Conservation (phyloP, 805 yeast genomes). For the Zygosaccharomyces pseudorouxii region DNA sequence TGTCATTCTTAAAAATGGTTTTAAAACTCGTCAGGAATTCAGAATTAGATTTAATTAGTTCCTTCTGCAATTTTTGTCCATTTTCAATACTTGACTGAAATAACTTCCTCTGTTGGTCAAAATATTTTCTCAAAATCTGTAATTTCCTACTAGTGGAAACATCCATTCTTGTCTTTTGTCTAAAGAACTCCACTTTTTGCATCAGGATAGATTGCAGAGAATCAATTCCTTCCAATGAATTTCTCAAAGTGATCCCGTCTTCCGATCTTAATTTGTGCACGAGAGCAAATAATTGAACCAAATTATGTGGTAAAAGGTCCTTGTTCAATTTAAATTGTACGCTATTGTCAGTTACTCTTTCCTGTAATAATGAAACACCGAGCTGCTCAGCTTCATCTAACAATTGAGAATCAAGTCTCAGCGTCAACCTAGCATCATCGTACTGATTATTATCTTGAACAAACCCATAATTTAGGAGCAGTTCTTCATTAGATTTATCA, state of each 20-base stretch:
- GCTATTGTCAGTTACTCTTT: conserved; percentile 29
- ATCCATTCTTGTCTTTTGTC: conserved; percentile 29
- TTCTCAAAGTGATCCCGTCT: conserved; percentile 43
- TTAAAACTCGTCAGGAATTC: conserved; percentile 47
- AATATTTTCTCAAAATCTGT: conserved; percentile 42
- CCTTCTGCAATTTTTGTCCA: conserved; percentile 26
- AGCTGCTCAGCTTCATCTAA: conserved; percentile 31
- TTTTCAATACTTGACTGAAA: conserved; percentile 43
- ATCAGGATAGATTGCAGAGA: conserved; percentile 49
- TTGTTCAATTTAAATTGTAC: conserved; percentile 42
- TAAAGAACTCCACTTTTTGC: conserved; percentile 44
- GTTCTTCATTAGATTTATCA: conserved; percentile 78
- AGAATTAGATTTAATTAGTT: conserved; percentile 43
- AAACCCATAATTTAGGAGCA: conserved; percentile 80
- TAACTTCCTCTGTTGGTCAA: conserved; percentile 45
- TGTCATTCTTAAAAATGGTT: conserved; percentile 52
- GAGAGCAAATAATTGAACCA: conserved; percentile 51
- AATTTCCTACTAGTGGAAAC: conserved; percentile 24
- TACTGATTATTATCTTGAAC: conserved; percentile 50
- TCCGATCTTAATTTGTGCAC: conserved; percentile 51
- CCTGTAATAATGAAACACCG: conserved; percentile 41
- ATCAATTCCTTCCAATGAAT: conserved; percentile 56
- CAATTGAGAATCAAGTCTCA: conserved; percentile 43
- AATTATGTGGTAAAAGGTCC: conserved; percentile 40
- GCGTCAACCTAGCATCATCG: conserved; percentile 55